Conservation (phyloP, 2,329 filamentous ascomycete species). For the Emmonsia crescens region DNA sequence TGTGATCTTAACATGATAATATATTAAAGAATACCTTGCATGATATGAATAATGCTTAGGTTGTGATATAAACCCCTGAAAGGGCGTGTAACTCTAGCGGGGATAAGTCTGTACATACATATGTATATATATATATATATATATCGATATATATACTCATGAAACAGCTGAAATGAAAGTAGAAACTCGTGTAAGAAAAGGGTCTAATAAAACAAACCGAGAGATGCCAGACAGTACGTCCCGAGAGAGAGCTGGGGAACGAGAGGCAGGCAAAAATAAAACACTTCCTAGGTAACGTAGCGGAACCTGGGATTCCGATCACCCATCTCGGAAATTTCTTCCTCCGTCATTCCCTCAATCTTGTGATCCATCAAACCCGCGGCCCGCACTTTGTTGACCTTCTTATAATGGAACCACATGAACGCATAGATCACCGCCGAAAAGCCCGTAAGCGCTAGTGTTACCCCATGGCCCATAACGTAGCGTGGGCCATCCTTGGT, state of each 20-base stretch:
- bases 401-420: slow-evolving; percentile 44
- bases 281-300: slow-evolving; percentile 25
- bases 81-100: not conserved
- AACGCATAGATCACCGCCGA: slow-evolving; percentile 43
- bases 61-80: too few species aligned
- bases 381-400: slow-evolving; percentile 36
- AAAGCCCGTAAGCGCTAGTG: slow-evolving; percentile 47
- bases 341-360: slow-evolving; percentile 29
- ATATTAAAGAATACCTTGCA: not conserved
- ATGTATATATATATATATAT: not conserved
- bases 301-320: slow-evolving; percentile 32
- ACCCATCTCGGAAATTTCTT: slow-evolving; percentile 34
- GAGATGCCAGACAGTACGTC: not conserved
- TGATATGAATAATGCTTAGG: not conserved
- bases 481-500: slow-evolving; percentile 46
- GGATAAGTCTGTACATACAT: not conserved
- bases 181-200: not conserved
- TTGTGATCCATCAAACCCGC: slow-evolving; percentile 29
- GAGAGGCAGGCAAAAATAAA: not conserved
- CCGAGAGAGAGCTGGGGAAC: not conserved
- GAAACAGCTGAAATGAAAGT: not conserved
- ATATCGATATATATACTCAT: not conserved
- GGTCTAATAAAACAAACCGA: not conserved
- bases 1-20: not conserved
- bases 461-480: slow-evolving; percentile 51